These are phyloP conservation scores for Ormosia semicastrata DNA, from an alignment of 306 rosid genomes.

Conservation along the genomic window DNA sequence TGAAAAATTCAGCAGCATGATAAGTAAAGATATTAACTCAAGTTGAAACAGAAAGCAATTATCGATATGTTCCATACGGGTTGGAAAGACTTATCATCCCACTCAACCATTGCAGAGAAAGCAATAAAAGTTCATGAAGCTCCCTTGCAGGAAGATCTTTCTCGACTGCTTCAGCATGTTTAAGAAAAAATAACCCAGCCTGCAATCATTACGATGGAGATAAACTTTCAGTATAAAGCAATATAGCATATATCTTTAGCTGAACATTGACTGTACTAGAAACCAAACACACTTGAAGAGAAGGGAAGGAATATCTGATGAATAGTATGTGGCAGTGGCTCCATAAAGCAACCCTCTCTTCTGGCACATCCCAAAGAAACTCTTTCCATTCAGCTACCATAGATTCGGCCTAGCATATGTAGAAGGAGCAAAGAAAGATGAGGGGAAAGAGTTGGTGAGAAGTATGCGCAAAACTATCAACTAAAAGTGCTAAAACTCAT, in stretches of 20 bases:
- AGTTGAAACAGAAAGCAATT: constrained; percentile 23
- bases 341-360: constrained; percentile 95
- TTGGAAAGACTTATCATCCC: constrained; percentile 83
- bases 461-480: constrained; percentile 10
- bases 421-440: neutral
- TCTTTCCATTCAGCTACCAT: constrained; percentile 99
- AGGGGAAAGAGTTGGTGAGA: constrained; percentile 13
- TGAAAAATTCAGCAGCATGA: constrained; percentile 41
- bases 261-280: constrained; percentile 23
- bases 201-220: constrained; percentile 40
- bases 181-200: constrained; percentile 98
- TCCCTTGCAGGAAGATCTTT: constrained; percentile 96
- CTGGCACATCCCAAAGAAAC: constrained; percentile 98
- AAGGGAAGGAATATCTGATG: constrained; percentile 90
- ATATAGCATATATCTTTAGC: constrained; percentile 20
- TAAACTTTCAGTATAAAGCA: constrained; percentile 23
- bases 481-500: neutral
- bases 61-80: constrained; percentile 58
- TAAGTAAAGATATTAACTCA: constrained; percentile 37
- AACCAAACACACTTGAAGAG: constrained; percentile 68
- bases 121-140: constrained; percentile 88
- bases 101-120: constrained; percentile 95
- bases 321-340: constrained; percentile 88
- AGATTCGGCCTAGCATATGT: constrained; percentile 77
- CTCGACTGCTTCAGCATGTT: constrained; percentile 96